Percentiles rank a stretch among this genome's conserved stretches.
These are phyloP conservation scores for Aureobasidium melanogenum DNA, from an alignment of 2,329 filamentous ascomycete species.

Conservation along the genomic window DNA sequence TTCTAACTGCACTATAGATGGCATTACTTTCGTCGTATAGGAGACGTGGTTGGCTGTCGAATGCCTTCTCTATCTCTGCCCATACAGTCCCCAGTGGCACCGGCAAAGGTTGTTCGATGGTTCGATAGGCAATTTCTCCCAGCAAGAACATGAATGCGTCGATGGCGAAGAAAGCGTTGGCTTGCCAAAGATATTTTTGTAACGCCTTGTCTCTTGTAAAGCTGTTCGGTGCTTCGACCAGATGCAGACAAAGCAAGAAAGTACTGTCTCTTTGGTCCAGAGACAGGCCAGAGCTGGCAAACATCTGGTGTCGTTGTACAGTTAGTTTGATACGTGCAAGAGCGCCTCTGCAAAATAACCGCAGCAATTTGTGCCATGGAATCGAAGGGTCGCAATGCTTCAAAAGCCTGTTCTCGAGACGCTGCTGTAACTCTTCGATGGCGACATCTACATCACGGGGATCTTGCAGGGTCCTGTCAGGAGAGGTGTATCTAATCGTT, in stretches of 20 bases:
- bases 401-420: conserved; percentile 34
- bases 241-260: conserved; percentile 33
- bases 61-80: conserved; percentile 37
- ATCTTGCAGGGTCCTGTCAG: not conserved
- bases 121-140: conserved; percentile 23
- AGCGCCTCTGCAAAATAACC: conserved; percentile 35
- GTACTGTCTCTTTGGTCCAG: conserved; percentile 30
- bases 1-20: conserved; percentile 34
- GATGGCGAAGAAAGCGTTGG: conserved; percentile 41
- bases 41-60: conserved; percentile 31
- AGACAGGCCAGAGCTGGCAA: conserved; percentile 22
- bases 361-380: conserved; percentile 36
- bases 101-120: conserved; percentile 15
- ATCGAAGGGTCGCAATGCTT: conserved; percentile 37
- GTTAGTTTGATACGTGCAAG: conserved; percentile 35
- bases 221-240: conserved; percentile 34
- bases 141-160: conserved; percentile 31
- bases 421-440: conserved; percentile 33
- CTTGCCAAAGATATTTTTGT: conserved; percentile 43
- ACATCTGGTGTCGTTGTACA: conserved; percentile 35
- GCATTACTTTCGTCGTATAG: conserved; percentile 30
- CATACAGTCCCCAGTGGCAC: conserved; percentile 29
- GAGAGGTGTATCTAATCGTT: conserved; percentile 19
- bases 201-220: conserved; percentile 31
- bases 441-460: conserved; percentile 17